Evolutionary conservation across 768 basidiomycete genomes (phyloP), one percentile per base, ranked within the genome.

Genomic region (Epithele typhae): DNA sequence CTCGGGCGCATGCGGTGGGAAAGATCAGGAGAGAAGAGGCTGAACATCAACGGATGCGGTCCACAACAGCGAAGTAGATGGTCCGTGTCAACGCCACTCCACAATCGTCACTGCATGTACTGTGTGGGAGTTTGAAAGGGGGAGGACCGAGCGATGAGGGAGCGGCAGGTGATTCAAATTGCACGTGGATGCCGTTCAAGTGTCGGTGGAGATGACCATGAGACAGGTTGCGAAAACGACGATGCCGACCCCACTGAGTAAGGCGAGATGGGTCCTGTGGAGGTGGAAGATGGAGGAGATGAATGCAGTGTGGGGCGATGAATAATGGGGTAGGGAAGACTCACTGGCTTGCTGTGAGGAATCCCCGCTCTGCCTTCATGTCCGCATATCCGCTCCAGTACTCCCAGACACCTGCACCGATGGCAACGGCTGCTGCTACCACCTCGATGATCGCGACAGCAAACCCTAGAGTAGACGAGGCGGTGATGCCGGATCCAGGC

Each of bases 351-450:
- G 73, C 76, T 24, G 64, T 67, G 32, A 86, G 60, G 59, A 87
- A 86, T 1, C 82, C 81, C 51, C 76, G 73, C 65, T 76, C 70
- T 46, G 71, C 68, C 46, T 74, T 67, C 50, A 87, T 61, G 58
- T 83, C 82, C 56, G 69, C 64, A 37, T 72, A 78, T 1, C 79
- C 79, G 40, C 66, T 70, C 48, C 76, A 74, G 50, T 84, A 89
- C 64, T 85, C 84, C 80, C 79, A 87, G 30, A 70, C 51, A 0
- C 83, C 85, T 1, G 76, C 82, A 8, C 59, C 64, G 18, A 87
- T 70, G 15, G 76, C 73, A 11, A 69, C 67, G 14, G 85, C 46
- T 8, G 83, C 75, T 4, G 80, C 77, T 12, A 63, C 59, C 39
- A 81, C 67, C 48, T 82, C 71, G 4, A 86, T 59, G 17, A 70